Conservation (phyloP, 2,329 filamentous ascomycete genomes). For the Hansfordia pulvinata region DNA sequence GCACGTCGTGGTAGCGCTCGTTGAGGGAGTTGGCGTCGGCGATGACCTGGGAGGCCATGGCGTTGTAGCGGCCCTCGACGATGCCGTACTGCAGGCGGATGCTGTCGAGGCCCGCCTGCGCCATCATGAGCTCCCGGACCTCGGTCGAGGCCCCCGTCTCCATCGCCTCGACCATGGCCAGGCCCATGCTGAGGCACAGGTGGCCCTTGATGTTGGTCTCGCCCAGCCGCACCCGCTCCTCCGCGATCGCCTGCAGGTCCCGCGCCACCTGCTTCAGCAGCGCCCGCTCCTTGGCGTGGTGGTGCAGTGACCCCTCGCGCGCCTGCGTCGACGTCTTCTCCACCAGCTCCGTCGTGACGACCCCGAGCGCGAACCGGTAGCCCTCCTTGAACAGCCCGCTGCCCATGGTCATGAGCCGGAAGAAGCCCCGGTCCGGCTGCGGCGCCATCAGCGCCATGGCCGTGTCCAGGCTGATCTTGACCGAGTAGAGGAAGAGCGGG, state of each 20-base stretch:
- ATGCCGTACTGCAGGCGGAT: too few relatives aligned
- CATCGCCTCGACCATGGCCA: too few relatives aligned
- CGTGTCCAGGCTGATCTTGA: constrained; percentile 30
- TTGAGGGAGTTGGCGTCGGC: too few relatives aligned
- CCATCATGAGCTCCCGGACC: too few relatives aligned
- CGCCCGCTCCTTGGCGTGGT: constrained; percentile 12
- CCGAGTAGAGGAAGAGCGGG: constrained; percentile 33
- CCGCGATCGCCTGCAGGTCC: constrained; percentile 13
- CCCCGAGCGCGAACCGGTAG: constrained; percentile 16
- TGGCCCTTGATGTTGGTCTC: constrained; percentile 31
- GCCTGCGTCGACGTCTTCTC: constrained; percentile 14
- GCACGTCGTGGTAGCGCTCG: too few relatives aligned
- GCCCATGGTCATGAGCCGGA: constrained; percentile 19
- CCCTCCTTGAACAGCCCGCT: constrained; percentile 28
- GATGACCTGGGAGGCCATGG: too few relatives aligned
- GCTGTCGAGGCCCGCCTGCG: too few relatives aligned
- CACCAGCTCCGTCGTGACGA: constrained; percentile 23
- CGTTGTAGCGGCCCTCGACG: too few relatives aligned
- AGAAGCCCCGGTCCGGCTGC: constrained; percentile 21
- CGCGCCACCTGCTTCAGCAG: constrained; percentile 17
- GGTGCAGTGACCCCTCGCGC: constrained; percentile 15
- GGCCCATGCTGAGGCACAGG: too few relatives aligned
- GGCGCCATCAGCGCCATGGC: constrained; percentile 21
- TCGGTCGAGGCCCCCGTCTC: too few relatives aligned
- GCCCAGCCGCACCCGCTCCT: constrained; percentile 19